These are phyloP conservation scores for Sporothrix inflata DNA, from an alignment of 2,329 filamentous ascomycete genomes.

Conservation along the genomic window DNA sequence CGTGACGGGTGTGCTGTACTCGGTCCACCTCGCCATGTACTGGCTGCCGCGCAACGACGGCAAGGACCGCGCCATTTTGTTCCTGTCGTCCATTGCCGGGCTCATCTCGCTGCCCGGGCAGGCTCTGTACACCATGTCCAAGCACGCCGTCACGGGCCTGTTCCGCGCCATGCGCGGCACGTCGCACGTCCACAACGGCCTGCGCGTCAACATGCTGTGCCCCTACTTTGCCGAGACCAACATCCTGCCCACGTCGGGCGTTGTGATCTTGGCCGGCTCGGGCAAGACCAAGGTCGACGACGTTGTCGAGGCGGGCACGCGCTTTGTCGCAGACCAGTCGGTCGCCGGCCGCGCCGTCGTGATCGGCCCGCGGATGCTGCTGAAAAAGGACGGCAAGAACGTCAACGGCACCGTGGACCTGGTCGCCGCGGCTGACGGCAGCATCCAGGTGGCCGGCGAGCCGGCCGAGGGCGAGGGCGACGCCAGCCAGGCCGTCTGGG, in stretches of 20 bases:
- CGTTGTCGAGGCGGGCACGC: slow-evolving; percentile 65
- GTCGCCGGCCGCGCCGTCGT: slow-evolving; percentile 61
- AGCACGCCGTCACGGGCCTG: slow-evolving; percentile 67
- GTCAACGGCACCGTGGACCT: slow-evolving; percentile 18
- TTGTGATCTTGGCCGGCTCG: slow-evolving; percentile 59
- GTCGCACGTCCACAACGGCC: slow-evolving; percentile 48
- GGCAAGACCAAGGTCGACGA: slow-evolving; percentile 57
- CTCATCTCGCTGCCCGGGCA: slow-evolving; percentile 48
- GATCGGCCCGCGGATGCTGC: slow-evolving; percentile 59
- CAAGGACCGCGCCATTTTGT: slow-evolving; percentile 61
- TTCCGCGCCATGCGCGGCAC: slow-evolving; percentile 61
- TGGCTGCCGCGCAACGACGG: slow-evolving; percentile 55
- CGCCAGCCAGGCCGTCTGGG: slow-evolving; percentile 56
- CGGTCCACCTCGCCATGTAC: slow-evolving; percentile 64
- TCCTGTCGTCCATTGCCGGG: slow-evolving; percentile 65
- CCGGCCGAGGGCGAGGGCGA: slow-evolving; percentile 7
- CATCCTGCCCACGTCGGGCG: slow-evolving; percentile 52
- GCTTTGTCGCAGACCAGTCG: slow-evolving; percentile 60
- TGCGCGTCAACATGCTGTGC: slow-evolving; percentile 67
- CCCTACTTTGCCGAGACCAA: slow-evolving; percentile 67
- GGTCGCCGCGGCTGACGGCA: not conserved
- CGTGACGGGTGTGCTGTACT: slow-evolving; percentile 65
- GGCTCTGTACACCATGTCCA: slow-evolving; percentile 60
- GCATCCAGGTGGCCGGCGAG: slow-evolving; percentile 33
- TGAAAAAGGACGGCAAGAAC: slow-evolving; percentile 41